Percentiles rank a stretch among this genome's conserved stretches.
phyloP scores from a whole-genome alignment of 371 early-diverging fungal species.

The Mucor lusitanicus region DNA sequence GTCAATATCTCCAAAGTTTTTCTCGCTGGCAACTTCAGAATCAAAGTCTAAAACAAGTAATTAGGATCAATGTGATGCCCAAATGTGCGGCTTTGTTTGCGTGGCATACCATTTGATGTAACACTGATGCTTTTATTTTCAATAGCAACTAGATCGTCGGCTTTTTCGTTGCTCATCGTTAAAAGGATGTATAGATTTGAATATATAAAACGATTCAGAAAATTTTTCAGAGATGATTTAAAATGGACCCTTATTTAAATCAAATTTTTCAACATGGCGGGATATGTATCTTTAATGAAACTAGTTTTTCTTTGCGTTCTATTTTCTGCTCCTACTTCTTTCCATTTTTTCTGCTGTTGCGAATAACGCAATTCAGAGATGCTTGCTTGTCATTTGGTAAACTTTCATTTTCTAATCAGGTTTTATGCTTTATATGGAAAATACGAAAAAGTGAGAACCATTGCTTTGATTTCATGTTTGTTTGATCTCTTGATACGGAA shows the following conservation, averaged over 20 bases:
- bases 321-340: neutral
- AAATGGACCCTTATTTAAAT: neutral
- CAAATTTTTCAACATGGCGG: neutral
- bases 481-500: neutral
- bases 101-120: neutral
- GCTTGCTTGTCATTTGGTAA: neutral
- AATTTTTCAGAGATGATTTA: neutral
- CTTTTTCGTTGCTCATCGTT: neutral
- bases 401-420: neutral
- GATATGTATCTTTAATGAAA: neutral
- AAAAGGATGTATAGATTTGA: neutral
- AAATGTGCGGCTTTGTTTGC: neutral
- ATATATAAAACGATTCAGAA: neutral
- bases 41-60: neutral
- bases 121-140: neutral
- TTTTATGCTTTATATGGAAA: neutral
- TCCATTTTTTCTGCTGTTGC: neutral
- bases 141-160: neutral
- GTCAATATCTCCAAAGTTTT: neutral
- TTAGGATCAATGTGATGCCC: neutral
- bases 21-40: neutral
- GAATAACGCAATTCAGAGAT: neutral
- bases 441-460: neutral
- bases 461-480: too few relatives aligned
- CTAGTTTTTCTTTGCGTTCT: neutral